Base-by-base conservation (phyloP, 345 rosid species). In the Acer campestre region DNA sequence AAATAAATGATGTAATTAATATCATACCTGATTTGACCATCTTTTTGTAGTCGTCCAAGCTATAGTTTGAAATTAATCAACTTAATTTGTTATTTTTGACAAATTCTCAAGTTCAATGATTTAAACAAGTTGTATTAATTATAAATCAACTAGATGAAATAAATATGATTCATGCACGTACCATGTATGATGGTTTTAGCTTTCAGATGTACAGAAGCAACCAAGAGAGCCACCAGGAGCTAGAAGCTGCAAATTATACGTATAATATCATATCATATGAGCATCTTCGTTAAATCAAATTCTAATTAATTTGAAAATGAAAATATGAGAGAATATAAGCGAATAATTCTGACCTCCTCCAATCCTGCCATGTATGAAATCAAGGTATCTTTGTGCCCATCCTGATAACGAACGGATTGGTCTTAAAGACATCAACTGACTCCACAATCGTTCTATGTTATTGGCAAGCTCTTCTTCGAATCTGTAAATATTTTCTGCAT, bases 211-310 rank as follows among this genome's bases (percentile, higher is more conserved):
- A 86, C 7, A 78, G 55, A 69, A 82, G 22, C 74, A 76, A 31
- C 89, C 89, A 86, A 44, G 85, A 81, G 2, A 71, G 77, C 88
- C 91, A 85, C 90, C 91, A 85, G 16, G 82, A 72, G 66, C 71
- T 23, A 53, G 74, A 87, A 80, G 86, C 78, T 70, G 44, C 61
- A 6, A 56, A n/a, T 56, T 18, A 17, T 42, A 42, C 10, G 46
- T 9, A 25, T 25, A 25, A 25, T 25, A 42, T 8, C 1, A 42
- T 35, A 35, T 35, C 7, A 35, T 35, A 35, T 35, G 38, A 4
- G 4, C 38, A 35, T 35, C 38, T 35, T 35, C 38, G 38, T 35
- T 35, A 35, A 35, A 35, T 35, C 38, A 35, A 35, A 35, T 35
- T 42, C 46, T 46, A 46, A 2, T 46, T 10, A 46, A 46, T 9